Percentiles rank a stretch among this genome's conserved stretches.
Evolutionary conservation across 805 yeast species (phyloP).

Genomic region (Jamesozyma piceae): DNA sequence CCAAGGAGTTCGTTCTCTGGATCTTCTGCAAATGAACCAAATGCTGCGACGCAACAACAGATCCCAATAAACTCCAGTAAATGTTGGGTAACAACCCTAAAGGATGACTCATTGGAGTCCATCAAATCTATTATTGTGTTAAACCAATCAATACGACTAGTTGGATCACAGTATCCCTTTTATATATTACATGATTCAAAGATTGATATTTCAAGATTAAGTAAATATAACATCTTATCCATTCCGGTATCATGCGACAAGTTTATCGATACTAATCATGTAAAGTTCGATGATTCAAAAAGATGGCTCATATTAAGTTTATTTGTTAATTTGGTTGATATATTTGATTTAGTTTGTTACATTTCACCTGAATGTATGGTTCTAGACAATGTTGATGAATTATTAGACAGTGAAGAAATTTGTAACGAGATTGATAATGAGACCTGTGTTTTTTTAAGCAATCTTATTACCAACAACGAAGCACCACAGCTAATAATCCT

Average conservation of each 20-base stretch:
- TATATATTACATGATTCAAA: slow-evolving; percentile 16
- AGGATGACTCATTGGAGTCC: slow-evolving; percentile 15
- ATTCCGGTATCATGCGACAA: slow-evolving; percentile 4
- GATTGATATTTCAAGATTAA: slow-evolving; percentile 11
- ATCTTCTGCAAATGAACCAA: slow-evolving; percentile 17
- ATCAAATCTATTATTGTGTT: slow-evolving; percentile 20
- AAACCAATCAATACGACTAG: slow-evolving; percentile 16
- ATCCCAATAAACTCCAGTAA: background rate
- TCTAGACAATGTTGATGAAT: slow-evolving; percentile 25
- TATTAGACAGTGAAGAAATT: slow-evolving; percentile 19
- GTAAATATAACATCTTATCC: slow-evolving; percentile 5
- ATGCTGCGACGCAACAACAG: too few species aligned
- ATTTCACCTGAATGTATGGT: slow-evolving; percentile 26
- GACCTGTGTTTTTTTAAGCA: slow-evolving; percentile 28
- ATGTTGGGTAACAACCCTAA: slow-evolving; percentile 27
- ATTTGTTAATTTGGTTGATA: slow-evolving; percentile 16
- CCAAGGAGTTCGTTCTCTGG: slow-evolving; percentile 32
- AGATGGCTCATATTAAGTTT: slow-evolving; percentile 15
- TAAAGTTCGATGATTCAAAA: background rate
- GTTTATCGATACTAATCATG: background rate
- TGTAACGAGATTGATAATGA: slow-evolving; percentile 29
- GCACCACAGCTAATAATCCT: slow-evolving; percentile 19
- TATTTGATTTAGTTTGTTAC: slow-evolving; percentile 25
- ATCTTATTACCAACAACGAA: slow-evolving; percentile 7
- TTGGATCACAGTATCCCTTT: slow-evolving; percentile 18